Percentiles rank a stretch among this genome's conserved stretches.
phyloP scores from a whole-genome alignment of 345 rosid genomes.

The Turnera subulata region DNA sequence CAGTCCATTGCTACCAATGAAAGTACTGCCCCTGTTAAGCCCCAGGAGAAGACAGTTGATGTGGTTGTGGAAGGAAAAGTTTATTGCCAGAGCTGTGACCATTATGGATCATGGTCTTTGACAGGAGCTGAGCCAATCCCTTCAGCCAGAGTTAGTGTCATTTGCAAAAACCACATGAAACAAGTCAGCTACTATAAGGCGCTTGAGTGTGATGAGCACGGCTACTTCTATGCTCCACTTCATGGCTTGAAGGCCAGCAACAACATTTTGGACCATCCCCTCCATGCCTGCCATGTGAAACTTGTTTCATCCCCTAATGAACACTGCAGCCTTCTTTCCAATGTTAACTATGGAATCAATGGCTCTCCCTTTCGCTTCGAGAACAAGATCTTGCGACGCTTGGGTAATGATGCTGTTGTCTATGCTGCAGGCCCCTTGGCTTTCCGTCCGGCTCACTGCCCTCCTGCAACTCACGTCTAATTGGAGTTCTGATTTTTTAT shows the following conservation, averaged over 20 bases:
- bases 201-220: conserved; percentile 44
- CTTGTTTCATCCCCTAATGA: conserved; percentile 65
- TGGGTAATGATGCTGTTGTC: conserved; percentile 49
- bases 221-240: conserved; percentile 76
- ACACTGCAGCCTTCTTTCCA: conserved; percentile 61
- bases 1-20: conserved; percentile 22
- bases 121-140: conserved; percentile 60
- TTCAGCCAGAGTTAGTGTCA: conserved; percentile 62
- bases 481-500: not conserved
- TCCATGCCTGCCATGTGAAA: conserved; percentile 71
- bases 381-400: conserved; percentile 42
- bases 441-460: conserved; percentile 68
- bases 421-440: conserved; percentile 87
- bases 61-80: conserved; percentile 80
- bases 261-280: conserved; percentile 65
- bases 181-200: conserved; percentile 66
- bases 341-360: conserved; percentile 61
- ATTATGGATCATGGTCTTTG: conserved; percentile 67
- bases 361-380: conserved; percentile 62
- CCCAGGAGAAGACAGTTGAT: conserved; percentile 33
- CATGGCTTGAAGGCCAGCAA: conserved; percentile 44
- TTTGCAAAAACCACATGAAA: conserved; percentile 55
- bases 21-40: conserved; percentile 13
- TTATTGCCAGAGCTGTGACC: conserved; percentile 72
- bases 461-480: conserved; percentile 32